Conservation (phyloP, 805 yeast species). For the Saccharomycopsis babjevae region DNA sequence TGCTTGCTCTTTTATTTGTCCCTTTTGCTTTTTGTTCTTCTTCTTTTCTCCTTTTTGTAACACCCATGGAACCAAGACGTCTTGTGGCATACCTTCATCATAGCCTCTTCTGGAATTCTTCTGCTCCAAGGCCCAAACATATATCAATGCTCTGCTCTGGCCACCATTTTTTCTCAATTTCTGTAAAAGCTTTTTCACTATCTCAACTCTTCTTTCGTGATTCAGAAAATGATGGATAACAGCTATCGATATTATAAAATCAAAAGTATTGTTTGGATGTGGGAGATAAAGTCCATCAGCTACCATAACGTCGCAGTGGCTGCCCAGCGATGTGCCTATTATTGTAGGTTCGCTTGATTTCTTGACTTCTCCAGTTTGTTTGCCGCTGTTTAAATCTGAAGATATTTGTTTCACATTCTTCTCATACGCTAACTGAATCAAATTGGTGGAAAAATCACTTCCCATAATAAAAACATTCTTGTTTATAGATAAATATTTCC, state of each 20-base stretch:
- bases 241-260: slow-evolving; percentile 91
- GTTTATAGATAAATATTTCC: slow-evolving; percentile 76
- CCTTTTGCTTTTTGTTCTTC: slow-evolving; percentile 22
- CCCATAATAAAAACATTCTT: slow-evolving; percentile 62
- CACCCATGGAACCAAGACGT: slow-evolving; percentile 95
- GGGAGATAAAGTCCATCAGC: slow-evolving; percentile 75
- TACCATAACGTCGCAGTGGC: slow-evolving; percentile 46
- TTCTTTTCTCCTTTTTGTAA: slow-evolving; percentile 40
- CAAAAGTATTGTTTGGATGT: slow-evolving; percentile 40
- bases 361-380: too few species aligned
- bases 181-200: slow-evolving; percentile 58
- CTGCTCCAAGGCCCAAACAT: slow-evolving; percentile 97
- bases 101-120: slow-evolving; percentile 81
- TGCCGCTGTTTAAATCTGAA: slow-evolving; percentile 14
- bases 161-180: slow-evolving; percentile 51
- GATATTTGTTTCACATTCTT: slow-evolving; percentile 20
- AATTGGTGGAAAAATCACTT: slow-evolving; percentile 59
- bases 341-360: neutral
- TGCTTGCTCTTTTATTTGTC: slow-evolving; percentile 21
- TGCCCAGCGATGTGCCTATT: neutral
- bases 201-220: slow-evolving; percentile 63
- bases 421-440: slow-evolving; percentile 51
- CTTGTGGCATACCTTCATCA: slow-evolving; percentile 85
- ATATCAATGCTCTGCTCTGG: slow-evolving; percentile 45
- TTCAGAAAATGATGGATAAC: slow-evolving; percentile 96